Evolutionary conservation across 257 asterid genomes (phyloP).

Genomic region (Solanum bukasovii): DNA sequence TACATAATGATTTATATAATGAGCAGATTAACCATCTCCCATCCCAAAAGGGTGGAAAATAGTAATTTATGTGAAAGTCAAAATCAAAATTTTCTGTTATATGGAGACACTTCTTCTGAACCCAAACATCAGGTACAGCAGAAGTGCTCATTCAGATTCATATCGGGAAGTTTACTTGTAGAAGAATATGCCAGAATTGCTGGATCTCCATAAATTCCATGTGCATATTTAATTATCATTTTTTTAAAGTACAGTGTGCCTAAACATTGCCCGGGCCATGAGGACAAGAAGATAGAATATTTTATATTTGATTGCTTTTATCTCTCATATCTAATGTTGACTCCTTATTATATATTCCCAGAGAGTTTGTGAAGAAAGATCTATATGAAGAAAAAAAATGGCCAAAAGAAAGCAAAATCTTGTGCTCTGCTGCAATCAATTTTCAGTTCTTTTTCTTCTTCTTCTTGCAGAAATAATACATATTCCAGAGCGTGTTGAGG

Average conservation of each 20-base stretch:
- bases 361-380: background rate
- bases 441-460: background rate
- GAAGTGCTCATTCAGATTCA: background rate
- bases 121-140: background rate
- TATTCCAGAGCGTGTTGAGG: background rate
- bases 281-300: background rate
- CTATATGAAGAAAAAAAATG: background rate
- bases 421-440: background rate
- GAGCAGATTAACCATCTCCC: background rate
- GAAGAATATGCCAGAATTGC: background rate
- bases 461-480: background rate
- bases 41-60: too few species aligned
- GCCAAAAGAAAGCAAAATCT: background rate
- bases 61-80: background rate
- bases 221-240: background rate
- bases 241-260: background rate
- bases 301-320: background rate
- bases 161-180: background rate
- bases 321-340: background rate
- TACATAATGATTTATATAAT: too few species aligned
- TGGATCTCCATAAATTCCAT: background rate
- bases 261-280: background rate
- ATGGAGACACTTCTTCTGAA: background rate
- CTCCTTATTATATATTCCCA: background rate
- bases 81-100: background rate